Evolutionary conservation across 2,329 filamentous ascomycete species (phyloP).

Genomic region (Diaporthe destruens): DNA sequence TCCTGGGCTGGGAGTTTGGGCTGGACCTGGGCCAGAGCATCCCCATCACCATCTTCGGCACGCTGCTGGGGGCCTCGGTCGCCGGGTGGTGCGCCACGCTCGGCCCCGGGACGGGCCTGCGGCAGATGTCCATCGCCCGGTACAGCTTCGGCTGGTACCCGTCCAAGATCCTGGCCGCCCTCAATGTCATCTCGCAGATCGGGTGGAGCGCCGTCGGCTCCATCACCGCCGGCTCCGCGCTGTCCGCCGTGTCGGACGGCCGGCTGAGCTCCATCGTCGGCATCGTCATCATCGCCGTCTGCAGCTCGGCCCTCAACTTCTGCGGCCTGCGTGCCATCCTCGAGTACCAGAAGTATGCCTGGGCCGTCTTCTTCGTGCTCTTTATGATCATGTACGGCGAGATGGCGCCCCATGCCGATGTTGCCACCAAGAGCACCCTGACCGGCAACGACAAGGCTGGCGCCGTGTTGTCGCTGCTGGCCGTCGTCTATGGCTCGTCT

Average conservation of each 20-base stretch:
- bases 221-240: constrained; percentile 63
- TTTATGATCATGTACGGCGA: constrained; percentile 64
- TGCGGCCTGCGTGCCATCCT: constrained; percentile 63
- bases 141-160: constrained; percentile 65
- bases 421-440: constrained; percentile 50
- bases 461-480: constrained; percentile 57
- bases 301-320: constrained; percentile 64
- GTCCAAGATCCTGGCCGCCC: constrained; percentile 60
- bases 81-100: constrained; percentile 63
- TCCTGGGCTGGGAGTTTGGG: constrained; percentile 63
- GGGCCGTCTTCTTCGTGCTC: constrained; percentile 60
- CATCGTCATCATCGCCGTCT: constrained; percentile 63
- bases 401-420: constrained; percentile 56
- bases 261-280: constrained; percentile 61
- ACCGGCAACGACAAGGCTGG: constrained; percentile 54
- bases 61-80: constrained; percentile 57
- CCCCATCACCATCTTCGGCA: constrained; percentile 59
- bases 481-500: constrained; percentile 60
- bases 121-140: constrained; percentile 62
- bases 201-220: constrained; percentile 64
- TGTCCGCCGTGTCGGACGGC: constrained; percentile 59
- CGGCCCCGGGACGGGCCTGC: constrained; percentile 61
- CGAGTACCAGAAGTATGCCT: constrained; percentile 64
- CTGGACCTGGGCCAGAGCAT: constrained; percentile 60
- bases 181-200: constrained; percentile 63